Base-by-base conservation (phyloP, 768 basidiomycete genomes). In the Lyophyllum semitale region DNA sequence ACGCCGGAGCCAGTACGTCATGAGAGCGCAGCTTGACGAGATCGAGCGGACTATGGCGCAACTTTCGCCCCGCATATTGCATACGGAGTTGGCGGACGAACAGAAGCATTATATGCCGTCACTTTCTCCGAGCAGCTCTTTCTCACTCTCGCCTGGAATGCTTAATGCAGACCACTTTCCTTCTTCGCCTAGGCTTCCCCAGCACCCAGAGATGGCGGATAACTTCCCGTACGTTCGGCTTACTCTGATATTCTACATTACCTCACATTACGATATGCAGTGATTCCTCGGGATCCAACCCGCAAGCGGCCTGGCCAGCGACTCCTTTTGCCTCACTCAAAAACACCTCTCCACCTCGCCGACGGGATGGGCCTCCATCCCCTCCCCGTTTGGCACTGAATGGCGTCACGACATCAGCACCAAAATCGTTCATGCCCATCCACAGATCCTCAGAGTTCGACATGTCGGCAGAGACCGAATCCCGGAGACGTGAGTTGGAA, bases 21-120 rank as follows among this genome's bases (percentile, higher is more conserved):
- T 93, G 84, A 84, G 78, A 60, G 84, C 85, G 17, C 82, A 88
- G 66, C 72, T 93, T 22, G 91, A 93, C 65, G 87, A 88, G 68
- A 88, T 93, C 44, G 91, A 93, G 66, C 80, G 80, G 85, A 80
- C 81, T 50, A 75, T 89, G 63, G 84, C 81, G 13, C 84, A 85
- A 56, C 81, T 89, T 48, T 89, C 88, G 29, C 88, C 88, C 6
- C 81, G 80, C 55, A 70, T 71, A 30, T 66, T 80, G 46, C 71
- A 75, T 42, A 63, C 67, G 20, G 77, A 78, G 55, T 63, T 77
- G 8, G 74, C 74, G 17, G 70, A 77, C 11, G 74, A 76, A 30
- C 66, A 68, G 43, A 61, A 54, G 37, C 37, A 58, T 29, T 48
- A 38, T 18, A 66, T 69, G 40, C 57, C 69, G 38, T 66, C 68